Evolutionary conservation across 768 basidiomycete genomes (phyloP).

Genomic region (Crucibulum laeve): DNA sequence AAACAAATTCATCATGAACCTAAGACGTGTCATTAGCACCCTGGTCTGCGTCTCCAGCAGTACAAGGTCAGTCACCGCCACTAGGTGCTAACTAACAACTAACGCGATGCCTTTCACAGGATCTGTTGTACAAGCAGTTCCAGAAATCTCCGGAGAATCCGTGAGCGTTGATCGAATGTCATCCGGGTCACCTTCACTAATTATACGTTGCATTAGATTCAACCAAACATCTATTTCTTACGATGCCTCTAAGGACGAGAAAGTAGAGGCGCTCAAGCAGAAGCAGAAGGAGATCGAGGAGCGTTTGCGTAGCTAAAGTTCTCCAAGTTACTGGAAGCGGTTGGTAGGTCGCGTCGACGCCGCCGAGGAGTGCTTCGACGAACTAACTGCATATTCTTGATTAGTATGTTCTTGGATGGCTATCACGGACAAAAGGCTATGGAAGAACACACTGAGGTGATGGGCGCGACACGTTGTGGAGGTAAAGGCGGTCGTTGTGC

Average conservation of each 20-base stretch:
- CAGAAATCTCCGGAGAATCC: conserved; percentile 96
- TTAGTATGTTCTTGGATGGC: too few relatives aligned
- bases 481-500: too few relatives aligned
- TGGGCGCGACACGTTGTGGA: too few relatives aligned
- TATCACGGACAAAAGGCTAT: too few relatives aligned
- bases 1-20: too few relatives aligned
- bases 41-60: conserved; percentile 87
- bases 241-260: conserved; percentile 86
- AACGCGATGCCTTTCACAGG: conserved; percentile 35
- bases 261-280: conserved; percentile 67
- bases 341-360: too few relatives aligned
- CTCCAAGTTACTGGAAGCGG: neutral
- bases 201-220: conserved; percentile 44
- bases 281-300: conserved; percentile 63
- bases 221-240: conserved; percentile 79
- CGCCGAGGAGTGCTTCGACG: too few relatives aligned
- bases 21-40: conserved; percentile 48
- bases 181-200: too few relatives aligned
- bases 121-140: conserved; percentile 89
- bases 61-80: conserved; percentile 56
- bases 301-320: conserved; percentile 50
- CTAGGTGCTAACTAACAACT: conserved; percentile 1
- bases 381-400: too few relatives aligned
- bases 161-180: too few relatives aligned
- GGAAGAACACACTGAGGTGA: too few relatives aligned